A percentile compares a stretch with the other conserved stretches of the same genome.
These are phyloP conservation scores for Senecio squalidus DNA, from an alignment of 140 eudicot genomes.

Conservation along the genomic window DNA sequence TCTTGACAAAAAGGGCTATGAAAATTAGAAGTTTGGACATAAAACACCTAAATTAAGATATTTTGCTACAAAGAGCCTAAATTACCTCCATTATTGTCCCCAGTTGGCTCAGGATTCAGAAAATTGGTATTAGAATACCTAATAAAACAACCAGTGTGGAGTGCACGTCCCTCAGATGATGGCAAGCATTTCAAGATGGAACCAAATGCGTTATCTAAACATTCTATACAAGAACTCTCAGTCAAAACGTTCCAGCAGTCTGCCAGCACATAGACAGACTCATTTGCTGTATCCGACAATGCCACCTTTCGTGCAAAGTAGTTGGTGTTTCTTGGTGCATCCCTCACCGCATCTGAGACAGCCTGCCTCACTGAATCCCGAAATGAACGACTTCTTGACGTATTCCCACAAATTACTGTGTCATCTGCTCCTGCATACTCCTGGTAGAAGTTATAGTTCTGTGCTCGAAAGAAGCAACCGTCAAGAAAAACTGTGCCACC, in stretches of 20 bases:
- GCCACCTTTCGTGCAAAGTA: constrained; percentile 20
- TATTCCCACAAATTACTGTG: constrained; percentile 13
- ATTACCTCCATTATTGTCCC: constrained; percentile 22
- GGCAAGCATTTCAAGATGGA: constrained; percentile 38
- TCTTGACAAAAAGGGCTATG: not conserved
- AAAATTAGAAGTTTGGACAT: no score
- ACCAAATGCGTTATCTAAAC: constrained; percentile 30
- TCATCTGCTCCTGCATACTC: constrained; percentile 15
- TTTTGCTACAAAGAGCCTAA: no score
- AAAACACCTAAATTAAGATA: no score
- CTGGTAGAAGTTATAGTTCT: constrained; percentile 18
- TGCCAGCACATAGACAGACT: constrained; percentile 39
- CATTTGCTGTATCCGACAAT: not conserved
- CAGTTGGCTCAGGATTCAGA: constrained; percentile 12
- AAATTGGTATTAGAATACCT: constrained; percentile 43
- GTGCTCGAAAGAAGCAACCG: constrained; percentile 27
- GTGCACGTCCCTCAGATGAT: constrained; percentile 43
- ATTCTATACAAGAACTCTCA: constrained; percentile 29
- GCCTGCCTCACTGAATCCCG: constrained; percentile 8
- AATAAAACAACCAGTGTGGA: constrained; percentile 42
- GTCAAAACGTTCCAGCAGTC: constrained; percentile 44
- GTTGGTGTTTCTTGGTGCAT: constrained; percentile 11
- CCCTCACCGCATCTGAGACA: constrained; percentile 12
- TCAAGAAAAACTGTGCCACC: constrained; percentile 18
- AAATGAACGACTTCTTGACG: not conserved